Percentiles rank a stretch among this genome's conserved stretches.
phyloP scores from a whole-genome alignment of 2,329 filamentous ascomycete species.

The Penicillium hesseltinei region DNA sequence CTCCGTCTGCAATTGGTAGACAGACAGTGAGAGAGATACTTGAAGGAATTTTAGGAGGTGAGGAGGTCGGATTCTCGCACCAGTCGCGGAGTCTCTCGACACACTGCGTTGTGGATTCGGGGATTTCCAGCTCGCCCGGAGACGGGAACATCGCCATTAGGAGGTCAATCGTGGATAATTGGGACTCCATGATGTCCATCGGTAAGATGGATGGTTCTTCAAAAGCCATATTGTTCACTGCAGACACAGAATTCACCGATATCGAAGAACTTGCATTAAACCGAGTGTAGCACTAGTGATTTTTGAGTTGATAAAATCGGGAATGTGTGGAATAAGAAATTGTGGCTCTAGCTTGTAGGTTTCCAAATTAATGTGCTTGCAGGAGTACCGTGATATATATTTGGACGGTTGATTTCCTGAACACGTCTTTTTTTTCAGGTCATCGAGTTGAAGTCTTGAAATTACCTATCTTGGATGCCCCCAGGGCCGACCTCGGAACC shows the following conservation, averaged over 20 bases:
- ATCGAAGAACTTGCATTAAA: not conserved
- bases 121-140: slow-evolving; percentile 41
- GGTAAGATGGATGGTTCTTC: slow-evolving; percentile 31
- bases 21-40: slow-evolving; percentile 25
- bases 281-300: not conserved
- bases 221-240: slow-evolving; percentile 14
- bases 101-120: slow-evolving; percentile 34
- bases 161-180: slow-evolving; percentile 53
- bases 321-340: not conserved
- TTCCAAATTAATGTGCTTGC: not conserved
- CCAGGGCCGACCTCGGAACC: too few species aligned
- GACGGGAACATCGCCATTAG: slow-evolving; percentile 53
- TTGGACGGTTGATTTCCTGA: not conserved
- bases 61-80: slow-evolving; percentile 21
- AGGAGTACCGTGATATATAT: not conserved
- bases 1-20: slow-evolving; percentile 25
- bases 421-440: not conserved
- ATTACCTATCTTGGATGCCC: too few species aligned
- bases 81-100: slow-evolving; percentile 29
- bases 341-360: not conserved
- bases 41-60: slow-evolving; percentile 18
- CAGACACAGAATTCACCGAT: not conserved
- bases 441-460: not conserved
- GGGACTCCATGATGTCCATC: slow-evolving; percentile 48
- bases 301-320: not conserved